phyloP scores from a whole-genome alignment of 177 flowering plant genomes.

The Vitis hybrid region DNA sequence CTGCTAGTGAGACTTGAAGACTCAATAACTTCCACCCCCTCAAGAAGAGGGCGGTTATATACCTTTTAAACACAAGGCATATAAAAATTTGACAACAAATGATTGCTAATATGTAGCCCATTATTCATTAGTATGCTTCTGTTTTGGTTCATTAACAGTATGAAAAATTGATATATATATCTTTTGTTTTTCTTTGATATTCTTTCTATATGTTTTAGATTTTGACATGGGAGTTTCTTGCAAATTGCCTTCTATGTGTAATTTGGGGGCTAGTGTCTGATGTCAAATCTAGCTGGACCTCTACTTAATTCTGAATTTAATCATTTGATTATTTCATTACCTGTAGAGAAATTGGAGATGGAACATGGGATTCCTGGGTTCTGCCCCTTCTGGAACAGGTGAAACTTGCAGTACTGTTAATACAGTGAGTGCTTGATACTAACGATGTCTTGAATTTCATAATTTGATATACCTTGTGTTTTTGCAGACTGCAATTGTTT shows the following conservation, averaged over 20 bases:
- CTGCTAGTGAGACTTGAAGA: not conserved
- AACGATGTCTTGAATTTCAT: not conserved
- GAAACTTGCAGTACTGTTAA: not conserved
- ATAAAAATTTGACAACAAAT: not conserved
- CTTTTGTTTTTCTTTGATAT: too few relatives aligned
- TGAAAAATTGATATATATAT: not conserved
- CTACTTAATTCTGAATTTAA: not conserved
- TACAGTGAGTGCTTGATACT: not conserved
- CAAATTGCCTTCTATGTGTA: not conserved
- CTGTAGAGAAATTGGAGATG: slow-evolving; percentile 83
- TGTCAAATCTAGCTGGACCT: not conserved
- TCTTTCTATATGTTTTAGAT: not conserved
- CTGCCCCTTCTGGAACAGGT: slow-evolving; percentile 80
- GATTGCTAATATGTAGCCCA: not conserved
- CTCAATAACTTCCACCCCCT: not conserved
- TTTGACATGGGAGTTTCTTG: not conserved
- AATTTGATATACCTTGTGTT: not conserved
- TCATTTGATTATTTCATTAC: slow-evolving; percentile 1
- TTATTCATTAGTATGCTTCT: not conserved
- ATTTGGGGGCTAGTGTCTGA: not conserved
- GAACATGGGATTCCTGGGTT: slow-evolving; percentile 85
- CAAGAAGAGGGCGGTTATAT: not conserved
- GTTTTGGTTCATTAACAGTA: too few relatives aligned
- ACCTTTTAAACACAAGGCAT: not conserved
- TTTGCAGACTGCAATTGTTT: slow-evolving; percentile 43